phyloP scores from a whole-genome alignment of 1,284 basidiomycete genomes.

The Inonotus obliquus region DNA sequence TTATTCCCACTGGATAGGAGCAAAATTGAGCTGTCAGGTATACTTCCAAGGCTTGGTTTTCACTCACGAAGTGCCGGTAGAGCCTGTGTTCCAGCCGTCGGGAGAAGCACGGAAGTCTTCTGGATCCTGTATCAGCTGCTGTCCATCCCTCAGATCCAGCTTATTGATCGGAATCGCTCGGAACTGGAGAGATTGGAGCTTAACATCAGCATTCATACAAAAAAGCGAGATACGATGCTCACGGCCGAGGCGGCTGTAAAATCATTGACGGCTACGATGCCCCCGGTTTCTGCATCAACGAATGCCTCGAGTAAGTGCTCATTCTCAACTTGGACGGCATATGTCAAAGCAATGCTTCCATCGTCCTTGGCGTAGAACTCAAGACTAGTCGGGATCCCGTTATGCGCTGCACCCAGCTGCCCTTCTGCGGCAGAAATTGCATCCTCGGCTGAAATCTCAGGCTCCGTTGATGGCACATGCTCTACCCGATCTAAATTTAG shows the following conservation, averaged over 20 bases:
- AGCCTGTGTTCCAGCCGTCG: conserved; percentile 45
- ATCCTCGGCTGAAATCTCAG: conserved; percentile 33
- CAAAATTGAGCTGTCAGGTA: background rate
- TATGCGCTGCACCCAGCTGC: conserved; percentile 38
- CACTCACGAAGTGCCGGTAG: conserved; percentile 23
- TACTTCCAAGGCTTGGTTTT: background rate
- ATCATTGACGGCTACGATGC: conserved; percentile 51
- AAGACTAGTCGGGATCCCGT: conserved; percentile 37
- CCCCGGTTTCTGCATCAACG: conserved; percentile 52
- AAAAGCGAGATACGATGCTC: conserved; percentile 22
- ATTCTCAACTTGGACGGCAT: conserved; percentile 55
- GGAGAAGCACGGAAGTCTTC: conserved; percentile 38
- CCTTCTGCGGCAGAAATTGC: conserved; percentile 38
- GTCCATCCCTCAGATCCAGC: conserved; percentile 34
- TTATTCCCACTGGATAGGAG: conserved; percentile 1
- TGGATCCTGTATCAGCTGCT: conserved; percentile 39
- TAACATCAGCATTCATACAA: background rate
- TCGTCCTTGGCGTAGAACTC: conserved; percentile 43
- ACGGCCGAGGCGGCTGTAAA: conserved; percentile 45
- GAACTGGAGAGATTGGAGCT: conserved; percentile 30
- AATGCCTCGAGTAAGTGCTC: conserved; percentile 60
- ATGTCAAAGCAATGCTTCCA: conserved; percentile 44
- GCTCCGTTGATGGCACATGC: conserved; percentile 34
- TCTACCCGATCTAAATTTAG: conserved; percentile 22
- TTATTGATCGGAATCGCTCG: conserved; percentile 40